Conservation (phyloP, 305 asterid species). For the Salvia sclarea region DNA sequence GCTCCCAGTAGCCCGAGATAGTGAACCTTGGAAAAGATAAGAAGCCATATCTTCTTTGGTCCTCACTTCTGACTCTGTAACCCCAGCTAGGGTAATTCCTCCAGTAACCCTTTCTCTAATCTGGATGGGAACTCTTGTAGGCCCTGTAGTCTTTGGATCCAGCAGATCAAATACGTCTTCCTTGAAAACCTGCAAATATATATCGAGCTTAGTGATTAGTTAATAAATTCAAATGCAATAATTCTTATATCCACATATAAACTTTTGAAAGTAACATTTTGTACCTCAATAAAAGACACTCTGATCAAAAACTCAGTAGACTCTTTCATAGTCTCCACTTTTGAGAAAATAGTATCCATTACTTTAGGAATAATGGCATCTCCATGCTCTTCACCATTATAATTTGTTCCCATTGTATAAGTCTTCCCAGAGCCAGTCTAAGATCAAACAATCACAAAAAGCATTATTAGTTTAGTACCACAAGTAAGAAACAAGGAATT, state of each 20-base stretch:
- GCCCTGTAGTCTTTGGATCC: conserved; percentile 59
- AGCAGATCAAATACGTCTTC: conserved; percentile 94
- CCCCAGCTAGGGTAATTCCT: conserved; percentile 94
- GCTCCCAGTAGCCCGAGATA: conserved; percentile 95
- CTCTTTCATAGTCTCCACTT: conserved; percentile 60
- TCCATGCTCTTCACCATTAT: conserved; percentile 78
- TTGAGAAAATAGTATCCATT: conserved; percentile 76
- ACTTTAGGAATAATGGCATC: conserved; percentile 84
- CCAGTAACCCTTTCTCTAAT: conserved; percentile 86
- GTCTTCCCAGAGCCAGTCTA: conserved; percentile 99
- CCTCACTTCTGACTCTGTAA: conserved; percentile 91
- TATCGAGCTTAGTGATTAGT: conserved; percentile 6
- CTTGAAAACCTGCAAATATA: conserved; percentile 69
- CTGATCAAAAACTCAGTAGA: conserved; percentile 74
- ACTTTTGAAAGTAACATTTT: conserved; percentile 3
- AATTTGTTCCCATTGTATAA: conserved; percentile 98
- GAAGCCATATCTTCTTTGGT: conserved; percentile 93
- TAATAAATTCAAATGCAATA: conserved; percentile 10
- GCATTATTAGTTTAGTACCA: too few relatives aligned
- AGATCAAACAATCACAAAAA: conserved; percentile 6
- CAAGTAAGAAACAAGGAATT: background rate
- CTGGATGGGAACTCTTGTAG: conserved; percentile 86
- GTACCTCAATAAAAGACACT: conserved; percentile 95
- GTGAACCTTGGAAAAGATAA: conserved; percentile 73
- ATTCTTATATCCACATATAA: background rate